A percentile compares a stretch with the other conserved stretches of the same genome.
These are phyloP conservation scores for Neurospora cerealis DNA, from an alignment of 495 filamentous ascomycete species.

Conservation along the genomic window DNA sequence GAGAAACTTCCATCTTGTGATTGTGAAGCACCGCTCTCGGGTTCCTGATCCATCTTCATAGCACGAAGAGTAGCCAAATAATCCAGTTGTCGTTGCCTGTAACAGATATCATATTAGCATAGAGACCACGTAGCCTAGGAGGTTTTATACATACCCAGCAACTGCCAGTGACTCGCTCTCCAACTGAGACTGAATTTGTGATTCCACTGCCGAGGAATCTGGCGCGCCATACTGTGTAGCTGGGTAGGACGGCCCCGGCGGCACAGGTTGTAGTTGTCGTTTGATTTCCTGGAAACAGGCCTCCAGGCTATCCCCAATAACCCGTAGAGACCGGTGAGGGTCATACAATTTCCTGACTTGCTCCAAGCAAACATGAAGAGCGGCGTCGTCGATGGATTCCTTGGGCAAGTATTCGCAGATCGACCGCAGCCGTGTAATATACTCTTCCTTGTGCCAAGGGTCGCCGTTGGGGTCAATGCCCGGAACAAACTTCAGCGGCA, in stretches of 20 bases:
- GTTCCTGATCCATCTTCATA: background rate
- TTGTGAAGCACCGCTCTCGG: background rate
- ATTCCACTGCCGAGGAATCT: slow-evolving; percentile 1
- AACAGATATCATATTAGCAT: background rate
- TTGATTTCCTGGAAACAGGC: background rate
- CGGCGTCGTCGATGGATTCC: background rate
- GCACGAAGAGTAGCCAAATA: background rate
- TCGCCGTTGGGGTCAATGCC: background rate
- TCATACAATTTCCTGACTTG: background rate
- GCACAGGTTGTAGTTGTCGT: background rate
- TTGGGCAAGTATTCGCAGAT: slow-evolving; percentile 3
- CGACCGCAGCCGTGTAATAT: background rate
- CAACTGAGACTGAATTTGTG: slow-evolving; percentile 21
- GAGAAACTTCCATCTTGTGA: background rate
- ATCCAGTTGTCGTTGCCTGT: background rate
- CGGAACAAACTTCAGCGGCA: slow-evolving; percentile 5
- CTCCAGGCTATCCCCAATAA: background rate
- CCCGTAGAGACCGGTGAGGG: background rate
- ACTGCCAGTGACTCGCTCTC: slow-evolving; percentile 12
- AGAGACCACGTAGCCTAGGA: background rate
- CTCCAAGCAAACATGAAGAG: background rate
- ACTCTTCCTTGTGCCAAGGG: background rate
- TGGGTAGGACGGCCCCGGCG: background rate
- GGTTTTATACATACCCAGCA: slow-evolving; percentile 3
- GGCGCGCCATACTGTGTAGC: background rate